phyloP scores from a whole-genome alignment of 805 yeast genomes.

The Nakazawaea laoshanensis region DNA sequence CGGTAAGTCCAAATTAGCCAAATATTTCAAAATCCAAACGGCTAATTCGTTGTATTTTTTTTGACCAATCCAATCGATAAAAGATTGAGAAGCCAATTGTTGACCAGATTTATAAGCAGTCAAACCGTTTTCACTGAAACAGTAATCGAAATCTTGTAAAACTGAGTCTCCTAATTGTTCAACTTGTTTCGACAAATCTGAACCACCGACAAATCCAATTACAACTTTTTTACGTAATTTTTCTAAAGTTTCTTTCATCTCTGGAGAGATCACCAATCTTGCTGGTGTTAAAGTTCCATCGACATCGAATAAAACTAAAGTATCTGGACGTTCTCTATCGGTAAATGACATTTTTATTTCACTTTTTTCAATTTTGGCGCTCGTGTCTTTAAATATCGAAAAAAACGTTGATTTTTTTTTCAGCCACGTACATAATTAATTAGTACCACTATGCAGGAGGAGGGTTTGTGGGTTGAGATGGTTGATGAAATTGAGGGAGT shows the following conservation, averaged over 20 bases:
- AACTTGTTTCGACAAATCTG: conserved; percentile 86
- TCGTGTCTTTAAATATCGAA: too few relatives aligned
- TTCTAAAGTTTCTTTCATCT: conserved; percentile 62
- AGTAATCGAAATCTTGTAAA: conserved; percentile 80
- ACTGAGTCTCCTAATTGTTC: conserved; percentile 89
- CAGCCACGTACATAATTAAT: too few relatives aligned
- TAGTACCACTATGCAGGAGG: too few relatives aligned
- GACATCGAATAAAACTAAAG: conserved; percentile 90
- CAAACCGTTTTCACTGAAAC: conserved; percentile 95
- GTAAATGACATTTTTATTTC: conserved; percentile 56
- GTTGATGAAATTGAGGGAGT: too few relatives aligned
- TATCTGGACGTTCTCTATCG: conserved; percentile 73
- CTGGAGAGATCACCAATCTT: conserved; percentile 61
- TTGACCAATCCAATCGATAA: conserved; percentile 93
- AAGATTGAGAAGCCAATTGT: conserved; percentile 86
- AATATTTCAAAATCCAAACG: conserved; percentile 77
- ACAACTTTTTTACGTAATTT: conserved; percentile 86
- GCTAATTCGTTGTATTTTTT: conserved; percentile 86
- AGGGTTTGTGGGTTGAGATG: too few relatives aligned
- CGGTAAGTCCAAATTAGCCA: conserved; percentile 83
- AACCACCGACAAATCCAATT: conserved; percentile 97
- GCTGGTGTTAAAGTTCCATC: conserved; percentile 99
- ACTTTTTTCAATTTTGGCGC: too few relatives aligned
- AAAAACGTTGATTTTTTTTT: too few relatives aligned
- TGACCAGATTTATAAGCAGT: conserved; percentile 93